Conservation (phyloP, 331 rosid genomes). For the Arachis monticola region DNA sequence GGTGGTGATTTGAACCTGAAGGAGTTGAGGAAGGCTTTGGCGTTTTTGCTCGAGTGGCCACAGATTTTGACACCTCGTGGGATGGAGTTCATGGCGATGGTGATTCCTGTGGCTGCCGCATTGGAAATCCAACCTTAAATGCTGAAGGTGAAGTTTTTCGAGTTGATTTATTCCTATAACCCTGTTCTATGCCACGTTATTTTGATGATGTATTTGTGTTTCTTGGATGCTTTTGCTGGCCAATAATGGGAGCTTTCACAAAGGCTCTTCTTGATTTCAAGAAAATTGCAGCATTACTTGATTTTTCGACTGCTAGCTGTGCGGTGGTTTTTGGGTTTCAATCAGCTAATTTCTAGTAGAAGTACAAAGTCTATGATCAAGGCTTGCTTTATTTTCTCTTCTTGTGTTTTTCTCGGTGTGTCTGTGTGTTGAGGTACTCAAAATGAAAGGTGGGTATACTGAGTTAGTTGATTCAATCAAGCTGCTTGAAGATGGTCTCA, state of each 20-base stretch:
- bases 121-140: constrained; percentile 87
- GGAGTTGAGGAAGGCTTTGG: constrained; percentile 83
- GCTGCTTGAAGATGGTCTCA: constrained; percentile 80
- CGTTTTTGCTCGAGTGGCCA: constrained; percentile 89
- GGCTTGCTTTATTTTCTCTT: constrained; percentile 40
- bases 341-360: constrained; percentile 51
- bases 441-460: constrained; percentile 44
- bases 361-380: constrained; percentile 45
- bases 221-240: constrained; percentile 80
- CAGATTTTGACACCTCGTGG: constrained; percentile 86
- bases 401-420: constrained; percentile 63
- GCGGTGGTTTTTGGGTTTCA: constrained; percentile 91
- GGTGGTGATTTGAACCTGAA: constrained; percentile 58
- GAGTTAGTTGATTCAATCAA: constrained; percentile 50
- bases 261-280: constrained; percentile 69
- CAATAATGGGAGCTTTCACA: constrained; percentile 71
- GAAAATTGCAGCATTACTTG: constrained; percentile 71
- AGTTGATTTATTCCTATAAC: constrained; percentile 85
- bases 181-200: constrained; percentile 82
- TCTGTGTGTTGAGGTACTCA: constrained; percentile 37
- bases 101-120: constrained; percentile 71
- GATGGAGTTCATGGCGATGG: constrained; percentile 76
- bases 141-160: constrained; percentile 94
- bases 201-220: constrained; percentile 70
- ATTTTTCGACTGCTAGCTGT: constrained; percentile 84